phyloP scores from a whole-genome alignment of 306 rosid genomes.

The Cercis canadensis region DNA sequence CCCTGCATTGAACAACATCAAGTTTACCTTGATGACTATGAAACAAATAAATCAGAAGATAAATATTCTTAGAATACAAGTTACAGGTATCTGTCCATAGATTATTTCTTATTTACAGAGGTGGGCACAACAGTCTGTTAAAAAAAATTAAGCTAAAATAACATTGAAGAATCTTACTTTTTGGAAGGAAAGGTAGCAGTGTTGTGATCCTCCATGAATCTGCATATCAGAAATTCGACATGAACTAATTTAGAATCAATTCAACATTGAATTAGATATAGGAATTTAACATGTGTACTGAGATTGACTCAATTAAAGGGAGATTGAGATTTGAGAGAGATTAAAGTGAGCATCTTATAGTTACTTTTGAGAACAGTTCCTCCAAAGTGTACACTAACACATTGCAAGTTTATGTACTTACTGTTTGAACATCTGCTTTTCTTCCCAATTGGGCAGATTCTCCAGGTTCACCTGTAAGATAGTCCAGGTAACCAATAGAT shows the following conservation, averaged over 20 bases:
- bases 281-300: neutral
- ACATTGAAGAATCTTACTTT: conserved; percentile 62
- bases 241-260: conserved; percentile 12
- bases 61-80: neutral
- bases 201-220: conserved; percentile 99
- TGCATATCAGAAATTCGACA: conserved; percentile 41
- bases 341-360: neutral
- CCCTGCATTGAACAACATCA: conserved; percentile 14
- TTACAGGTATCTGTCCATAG: neutral
- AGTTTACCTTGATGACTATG: conserved; percentile 18
- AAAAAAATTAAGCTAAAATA: conserved; percentile 19
- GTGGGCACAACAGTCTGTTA: neutral
- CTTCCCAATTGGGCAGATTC: conserved; percentile 94
- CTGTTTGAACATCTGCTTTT: conserved; percentile 94
- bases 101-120: conserved; percentile 33
- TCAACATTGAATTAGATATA: conserved; percentile 10
- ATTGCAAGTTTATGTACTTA: conserved; percentile 46
- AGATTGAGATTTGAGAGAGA: conserved; percentile 8
- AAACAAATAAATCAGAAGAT: conserved; percentile 10
- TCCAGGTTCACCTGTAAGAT: conserved; percentile 80
- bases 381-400: conserved; percentile 7
- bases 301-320: neutral
- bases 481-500: conserved; percentile 5
- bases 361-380: neutral
- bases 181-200: conserved; percentile 97